Evolutionary conservation across 768 basidiomycete species (phyloP), one percentile per base, ranked within the genome.

Genomic region (Suillus paluster): DNA sequence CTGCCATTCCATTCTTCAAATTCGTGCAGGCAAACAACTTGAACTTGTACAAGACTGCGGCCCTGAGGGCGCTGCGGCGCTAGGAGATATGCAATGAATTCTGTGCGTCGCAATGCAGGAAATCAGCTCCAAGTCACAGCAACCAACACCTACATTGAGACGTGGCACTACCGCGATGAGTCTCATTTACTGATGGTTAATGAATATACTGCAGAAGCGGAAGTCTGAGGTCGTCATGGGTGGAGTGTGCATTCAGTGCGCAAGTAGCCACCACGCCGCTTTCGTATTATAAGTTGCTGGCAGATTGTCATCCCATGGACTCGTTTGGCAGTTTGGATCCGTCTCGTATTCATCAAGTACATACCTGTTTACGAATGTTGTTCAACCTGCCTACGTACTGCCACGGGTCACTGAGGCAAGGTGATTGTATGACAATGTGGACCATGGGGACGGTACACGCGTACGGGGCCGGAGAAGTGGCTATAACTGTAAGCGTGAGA

Each of bases 401-500:
- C n/a, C n/a, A n/a, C n/a, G n/a, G n/a, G n/a, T n/a, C n/a, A n/a
- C n/a, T 30, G 30, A 30, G 30, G 30, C 30, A 30, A 30, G 30
- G 6, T 6, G 6, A 30, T 6, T 30, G 3, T 30, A 30, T n/a
- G n/a, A n/a, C n/a, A n/a, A n/a, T n/a, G n/a, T n/a, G 30, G 30
- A 30, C 30, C 30, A 30, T 30, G n/a, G n/a, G n/a, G n/a, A n/a
- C n/a, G n/a, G n/a, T n/a, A n/a, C 30, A 30, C 6, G 30, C 30
- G 30, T 30, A 30, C 3, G 30, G 33, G 17, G 12, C 11, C 27
- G n/a, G 2, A 39, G 36, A 56, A 6, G 30, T 30, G 30, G 30
- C 30, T 27, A 9, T 27, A 9, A 59, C 46, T 54, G 59, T 60
- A 54, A 60, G 59, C n/a, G n/a, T n/a, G n/a, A 60, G 41, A 60